A percentile compares a stretch with the other conserved stretches of the same genome.
These are phyloP conservation scores for Gymnopus androsaceus DNA, from an alignment of 1,284 basidiomycete genomes.

Conservation along the genomic window DNA sequence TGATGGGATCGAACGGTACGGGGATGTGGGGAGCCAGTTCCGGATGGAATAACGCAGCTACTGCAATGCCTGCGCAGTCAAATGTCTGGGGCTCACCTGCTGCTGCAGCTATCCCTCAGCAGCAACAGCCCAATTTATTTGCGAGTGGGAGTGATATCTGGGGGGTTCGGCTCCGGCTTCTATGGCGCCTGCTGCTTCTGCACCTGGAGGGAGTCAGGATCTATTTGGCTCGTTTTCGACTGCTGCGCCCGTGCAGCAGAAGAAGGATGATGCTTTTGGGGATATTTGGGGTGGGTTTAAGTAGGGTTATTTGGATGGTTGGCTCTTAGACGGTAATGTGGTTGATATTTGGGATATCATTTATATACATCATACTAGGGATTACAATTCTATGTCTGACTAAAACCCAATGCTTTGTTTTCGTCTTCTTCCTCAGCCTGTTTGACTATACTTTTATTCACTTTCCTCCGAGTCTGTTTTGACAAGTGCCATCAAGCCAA, in stretches of 20 bases:
- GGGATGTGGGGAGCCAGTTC: slow-evolving; percentile 68
- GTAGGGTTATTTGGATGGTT: slow-evolving; percentile 54
- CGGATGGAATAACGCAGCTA: slow-evolving; percentile 51
- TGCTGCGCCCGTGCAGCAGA: slow-evolving; percentile 34
- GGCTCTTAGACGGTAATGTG: neutral
- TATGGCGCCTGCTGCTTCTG: slow-evolving; percentile 17
- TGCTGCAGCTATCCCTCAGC: slow-evolving; percentile 11
- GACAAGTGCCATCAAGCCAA: slow-evolving; percentile 36
- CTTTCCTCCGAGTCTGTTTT: neutral
- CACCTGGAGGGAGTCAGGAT: slow-evolving; percentile 18
- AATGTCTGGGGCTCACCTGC: slow-evolving; percentile 27
- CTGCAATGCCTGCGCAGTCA: slow-evolving; percentile 29
- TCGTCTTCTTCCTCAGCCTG: too few species aligned
- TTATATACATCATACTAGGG: neutral
- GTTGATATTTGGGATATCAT: neutral
- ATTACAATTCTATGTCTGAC: too few species aligned
- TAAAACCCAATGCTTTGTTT: too few species aligned
- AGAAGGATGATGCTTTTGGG: slow-evolving; percentile 79
- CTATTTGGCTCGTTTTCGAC: slow-evolving; percentile 20
- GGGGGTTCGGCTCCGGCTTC: slow-evolving; percentile 36
- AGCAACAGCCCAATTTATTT: slow-evolving; percentile 31
- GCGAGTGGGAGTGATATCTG: slow-evolving; percentile 59
- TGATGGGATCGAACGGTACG: slow-evolving; percentile 57
- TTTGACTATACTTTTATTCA: neutral
- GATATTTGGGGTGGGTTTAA: slow-evolving; percentile 83